Percentiles rank a stretch among this genome's conserved stretches.
Evolutionary conservation across 2,329 filamentous ascomycete genomes (phyloP).

Genomic region (Calonectria hawksworthii): DNA sequence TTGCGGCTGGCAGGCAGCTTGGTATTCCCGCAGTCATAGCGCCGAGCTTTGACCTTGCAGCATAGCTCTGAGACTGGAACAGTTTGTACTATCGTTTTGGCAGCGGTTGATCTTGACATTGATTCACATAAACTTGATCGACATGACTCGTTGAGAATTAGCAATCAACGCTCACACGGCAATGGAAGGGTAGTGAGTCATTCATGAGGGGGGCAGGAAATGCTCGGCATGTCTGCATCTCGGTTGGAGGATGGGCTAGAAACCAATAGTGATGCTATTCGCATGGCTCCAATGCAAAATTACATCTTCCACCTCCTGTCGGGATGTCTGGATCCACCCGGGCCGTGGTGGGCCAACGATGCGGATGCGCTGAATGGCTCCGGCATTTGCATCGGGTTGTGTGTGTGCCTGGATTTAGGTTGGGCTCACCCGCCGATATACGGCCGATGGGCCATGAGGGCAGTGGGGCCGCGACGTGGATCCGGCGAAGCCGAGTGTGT

Average conservation of each 20-base stretch:
- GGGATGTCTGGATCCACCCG: background rate
- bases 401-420: background rate
- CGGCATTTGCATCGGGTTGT: conserved; percentile 3
- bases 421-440: background rate
- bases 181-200: too few relatives aligned
- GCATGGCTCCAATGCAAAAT: background rate
- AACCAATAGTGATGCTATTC: background rate
- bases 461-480: background rate
- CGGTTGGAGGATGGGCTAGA: background rate
- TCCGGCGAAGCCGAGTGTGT: background rate
- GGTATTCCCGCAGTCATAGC: background rate
- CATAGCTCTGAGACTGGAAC: background rate
- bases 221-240: background rate
- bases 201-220: too few relatives aligned
- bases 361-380: background rate
- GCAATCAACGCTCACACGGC: background rate
- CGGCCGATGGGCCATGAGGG: background rate
- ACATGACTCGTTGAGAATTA: background rate
- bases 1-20: background rate
- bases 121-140: background rate
- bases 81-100: background rate
- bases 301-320: background rate
- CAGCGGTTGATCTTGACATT: background rate
- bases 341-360: background rate
- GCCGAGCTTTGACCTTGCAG: background rate